phyloP scores from a whole-genome alignment of 441 rosid species.

The Pelargonium exstipulatum region DNA sequence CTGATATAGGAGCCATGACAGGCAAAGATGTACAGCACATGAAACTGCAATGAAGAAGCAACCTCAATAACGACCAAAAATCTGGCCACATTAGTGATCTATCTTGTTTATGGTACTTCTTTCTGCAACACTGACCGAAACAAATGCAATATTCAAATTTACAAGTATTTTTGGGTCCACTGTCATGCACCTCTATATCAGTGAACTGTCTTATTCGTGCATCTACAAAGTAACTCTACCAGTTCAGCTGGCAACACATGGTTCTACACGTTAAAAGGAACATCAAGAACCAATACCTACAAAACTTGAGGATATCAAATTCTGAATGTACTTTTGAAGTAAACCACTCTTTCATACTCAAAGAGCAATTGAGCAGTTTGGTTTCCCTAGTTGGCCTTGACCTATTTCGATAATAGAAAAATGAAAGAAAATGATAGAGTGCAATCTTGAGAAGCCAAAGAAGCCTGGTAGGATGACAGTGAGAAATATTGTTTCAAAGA shows the following conservation, averaged over 20 bases:
- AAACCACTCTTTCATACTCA: neutral
- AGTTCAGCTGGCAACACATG: neutral
- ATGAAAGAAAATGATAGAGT: neutral
- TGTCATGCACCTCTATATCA: no score
- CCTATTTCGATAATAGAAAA: neutral
- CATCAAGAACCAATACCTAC: neutral
- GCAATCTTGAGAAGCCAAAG: neutral
- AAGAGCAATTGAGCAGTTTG: neutral
- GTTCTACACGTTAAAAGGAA: neutral
- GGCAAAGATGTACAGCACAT: slow-evolving; percentile 4
- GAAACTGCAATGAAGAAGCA: slow-evolving; percentile 9
- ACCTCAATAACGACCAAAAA: neutral
- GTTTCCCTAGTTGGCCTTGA: neutral
- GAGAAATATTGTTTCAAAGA: neutral
- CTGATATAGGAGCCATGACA: slow-evolving; percentile 10
- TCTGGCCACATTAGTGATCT: neutral
- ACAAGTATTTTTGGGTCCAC: no score
- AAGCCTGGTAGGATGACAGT: neutral
- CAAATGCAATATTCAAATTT: neutral
- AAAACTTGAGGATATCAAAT: neutral
- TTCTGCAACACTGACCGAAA: neutral
- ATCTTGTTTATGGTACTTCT: neutral
- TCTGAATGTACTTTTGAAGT: neutral
- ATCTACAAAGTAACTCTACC: neutral
- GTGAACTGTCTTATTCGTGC: no score